These are phyloP conservation scores for Wickerhamiella azyma DNA, from an alignment of 805 yeast species.

Conservation along the genomic window DNA sequence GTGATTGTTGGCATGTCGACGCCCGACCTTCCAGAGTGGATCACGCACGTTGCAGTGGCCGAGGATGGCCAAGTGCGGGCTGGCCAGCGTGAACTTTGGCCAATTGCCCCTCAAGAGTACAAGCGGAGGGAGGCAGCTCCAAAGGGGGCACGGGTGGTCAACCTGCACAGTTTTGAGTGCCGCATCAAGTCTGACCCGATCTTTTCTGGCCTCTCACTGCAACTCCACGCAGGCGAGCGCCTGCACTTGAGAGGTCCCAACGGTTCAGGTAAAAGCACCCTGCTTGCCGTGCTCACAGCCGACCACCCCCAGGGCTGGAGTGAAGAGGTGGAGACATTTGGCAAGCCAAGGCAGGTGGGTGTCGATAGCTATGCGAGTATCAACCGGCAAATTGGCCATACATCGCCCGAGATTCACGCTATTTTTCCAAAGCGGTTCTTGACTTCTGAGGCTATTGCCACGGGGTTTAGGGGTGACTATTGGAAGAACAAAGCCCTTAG, in stretches of 20 bases:
- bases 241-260: constrained; percentile 87
- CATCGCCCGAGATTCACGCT: constrained; percentile 87
- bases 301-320: constrained; percentile 98
- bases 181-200: constrained; percentile 50
- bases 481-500: constrained; percentile 34
- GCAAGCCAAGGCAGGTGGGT: constrained; percentile 61
- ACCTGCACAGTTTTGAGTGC: constrained; percentile 51
- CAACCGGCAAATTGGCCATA: constrained; percentile 65
- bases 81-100: constrained; percentile 7
- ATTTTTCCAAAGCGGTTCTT: constrained; percentile 52
- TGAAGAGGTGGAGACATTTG: constrained; percentile 46
- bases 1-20: constrained; percentile 62
- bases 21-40: constrained; percentile 69
- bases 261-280: constrained; percentile 88
- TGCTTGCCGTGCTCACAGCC: constrained; percentile 70
- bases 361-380: constrained; percentile 60
- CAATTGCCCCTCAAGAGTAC: constrained; percentile 1
- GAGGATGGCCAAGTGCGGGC: constrained; percentile 37
- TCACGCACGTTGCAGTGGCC: constrained; percentile 55
- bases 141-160: constrained; percentile 28
- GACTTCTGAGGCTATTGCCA: constrained; percentile 44
- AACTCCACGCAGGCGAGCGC: constrained; percentile 52
- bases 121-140: not conserved
- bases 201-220: constrained; percentile 50
- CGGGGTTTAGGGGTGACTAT: constrained; percentile 64